A percentile compares a stretch with the other conserved stretches of the same genome.
These are phyloP conservation scores for Psilocybe cubensis DNA, from an alignment of 768 basidiomycete genomes.

Conservation along the genomic window DNA sequence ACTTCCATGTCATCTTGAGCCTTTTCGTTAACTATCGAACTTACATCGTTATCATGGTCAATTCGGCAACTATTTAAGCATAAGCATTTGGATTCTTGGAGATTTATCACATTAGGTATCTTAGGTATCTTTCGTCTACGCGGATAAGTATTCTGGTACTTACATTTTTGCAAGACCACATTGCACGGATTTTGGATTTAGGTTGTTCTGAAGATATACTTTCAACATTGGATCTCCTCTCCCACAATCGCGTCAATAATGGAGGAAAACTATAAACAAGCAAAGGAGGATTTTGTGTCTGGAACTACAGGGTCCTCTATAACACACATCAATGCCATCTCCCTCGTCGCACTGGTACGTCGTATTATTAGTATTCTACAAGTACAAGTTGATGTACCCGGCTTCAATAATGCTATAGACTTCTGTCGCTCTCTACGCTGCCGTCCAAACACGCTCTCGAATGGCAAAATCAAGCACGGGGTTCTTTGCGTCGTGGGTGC, in stretches of 20 bases:
- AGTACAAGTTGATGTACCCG: not conserved
- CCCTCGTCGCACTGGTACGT: constrained; percentile 40
- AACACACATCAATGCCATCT: constrained; percentile 64
- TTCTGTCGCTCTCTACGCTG: constrained; percentile 73
- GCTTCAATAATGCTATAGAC: constrained; percentile 52
- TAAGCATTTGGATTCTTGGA: no score
- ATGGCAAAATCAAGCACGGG: constrained; percentile 32
- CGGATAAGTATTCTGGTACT: no score
- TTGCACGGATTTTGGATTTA: no score
- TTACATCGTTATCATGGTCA: not conserved
- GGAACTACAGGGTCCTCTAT: constrained; percentile 74
- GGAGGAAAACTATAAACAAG: constrained; percentile 84
- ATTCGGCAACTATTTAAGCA: no score
- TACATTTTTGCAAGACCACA: no score
- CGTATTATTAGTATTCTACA: not conserved
- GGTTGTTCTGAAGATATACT: no score
- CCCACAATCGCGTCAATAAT: no score
- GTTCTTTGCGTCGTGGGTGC: constrained; percentile 56
- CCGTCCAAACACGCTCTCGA: constrained; percentile 47
- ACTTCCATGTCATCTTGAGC: not conserved
- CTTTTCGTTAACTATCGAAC: not conserved
- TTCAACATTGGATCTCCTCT: no score
- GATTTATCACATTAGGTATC: no score
- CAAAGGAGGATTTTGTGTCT: constrained; percentile 85
- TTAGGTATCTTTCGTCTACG: no score